Evolutionary conservation across 1,284 basidiomycete genomes (phyloP).

Genomic region (Polyporus tsugae): DNA sequence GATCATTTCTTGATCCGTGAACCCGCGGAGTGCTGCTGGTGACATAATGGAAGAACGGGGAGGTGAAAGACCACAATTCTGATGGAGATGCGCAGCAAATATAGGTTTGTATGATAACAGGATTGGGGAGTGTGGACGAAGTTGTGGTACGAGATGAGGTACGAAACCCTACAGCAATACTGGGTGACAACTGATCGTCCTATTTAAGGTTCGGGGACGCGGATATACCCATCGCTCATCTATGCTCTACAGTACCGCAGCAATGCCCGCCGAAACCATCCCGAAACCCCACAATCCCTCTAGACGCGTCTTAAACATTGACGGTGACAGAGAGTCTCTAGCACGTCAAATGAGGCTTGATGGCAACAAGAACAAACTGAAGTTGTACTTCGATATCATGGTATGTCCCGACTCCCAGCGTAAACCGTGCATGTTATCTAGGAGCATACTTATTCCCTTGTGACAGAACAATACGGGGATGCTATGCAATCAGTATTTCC

Average conservation of each 20-base stretch:
- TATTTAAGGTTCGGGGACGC: background rate
- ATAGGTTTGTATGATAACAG: background rate
- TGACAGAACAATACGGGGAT: conserved; percentile 15
- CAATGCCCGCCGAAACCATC: conserved; percentile 4
- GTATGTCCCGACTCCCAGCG: conserved; percentile 5
- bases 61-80: background rate
- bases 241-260: background rate
- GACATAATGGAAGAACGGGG: background rate
- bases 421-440: background rate
- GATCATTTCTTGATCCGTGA: conserved; percentile 8
- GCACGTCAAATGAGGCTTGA: conserved; percentile 26
- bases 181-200: background rate
- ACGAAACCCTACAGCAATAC: background rate
- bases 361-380: background rate
- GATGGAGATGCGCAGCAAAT: background rate
- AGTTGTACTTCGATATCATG: conserved; percentile 20
- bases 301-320: conserved; percentile 6
- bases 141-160: background rate
- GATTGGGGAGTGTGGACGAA: background rate
- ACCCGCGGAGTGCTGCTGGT: background rate
- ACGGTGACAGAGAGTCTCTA: conserved; percentile 9
- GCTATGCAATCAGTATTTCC: conserved; percentile 20
- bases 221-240: background rate
- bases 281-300: conserved; percentile 14
- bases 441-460: background rate